Evolutionary conservation across 192 early-diverging fungal species (phyloP).

Genomic region (Linnemannia hyalina): DNA sequence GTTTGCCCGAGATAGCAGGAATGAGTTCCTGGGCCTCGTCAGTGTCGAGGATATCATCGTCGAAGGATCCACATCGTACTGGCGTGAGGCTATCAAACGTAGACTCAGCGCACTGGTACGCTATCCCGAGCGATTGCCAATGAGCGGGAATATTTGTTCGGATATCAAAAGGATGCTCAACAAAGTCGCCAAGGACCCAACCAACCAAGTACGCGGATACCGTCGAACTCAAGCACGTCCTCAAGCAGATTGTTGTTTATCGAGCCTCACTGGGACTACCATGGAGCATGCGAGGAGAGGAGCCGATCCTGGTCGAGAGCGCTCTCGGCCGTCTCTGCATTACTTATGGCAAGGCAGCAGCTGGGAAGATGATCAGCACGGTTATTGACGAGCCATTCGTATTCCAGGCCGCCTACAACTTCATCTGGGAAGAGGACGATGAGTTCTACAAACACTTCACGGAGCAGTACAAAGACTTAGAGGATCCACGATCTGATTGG

Average conservation of each 20-base stretch:
- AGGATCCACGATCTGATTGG: constrained; percentile 37
- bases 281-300: constrained; percentile 50
- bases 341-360: constrained; percentile 30
- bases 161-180: constrained; percentile 52
- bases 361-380: constrained; percentile 29
- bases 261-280: constrained; percentile 48
- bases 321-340: constrained; percentile 43
- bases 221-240: constrained; percentile 42
- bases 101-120: constrained; percentile 28
- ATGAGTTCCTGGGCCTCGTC: too few relatives aligned
- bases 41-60: constrained; percentile 50
- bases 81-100: constrained; percentile 33
- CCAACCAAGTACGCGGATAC: constrained; percentile 37
- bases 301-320: constrained; percentile 50
- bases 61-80: constrained; percentile 41
- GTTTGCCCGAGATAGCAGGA: too few relatives aligned
- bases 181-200: constrained; percentile 47
- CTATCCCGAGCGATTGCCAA: constrained; percentile 33
- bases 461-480: constrained; percentile 42
- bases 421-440: constrained; percentile 34
- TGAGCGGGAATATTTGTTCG: constrained; percentile 36
- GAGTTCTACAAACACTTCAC: constrained; percentile 35
- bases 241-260: constrained; percentile 45
- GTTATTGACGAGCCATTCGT: constrained; percentile 54
- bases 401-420: constrained; percentile 47